phyloP scores from a whole-genome alignment of 2,329 filamentous ascomycete genomes.

The Colletotrichum sublineola region DNA sequence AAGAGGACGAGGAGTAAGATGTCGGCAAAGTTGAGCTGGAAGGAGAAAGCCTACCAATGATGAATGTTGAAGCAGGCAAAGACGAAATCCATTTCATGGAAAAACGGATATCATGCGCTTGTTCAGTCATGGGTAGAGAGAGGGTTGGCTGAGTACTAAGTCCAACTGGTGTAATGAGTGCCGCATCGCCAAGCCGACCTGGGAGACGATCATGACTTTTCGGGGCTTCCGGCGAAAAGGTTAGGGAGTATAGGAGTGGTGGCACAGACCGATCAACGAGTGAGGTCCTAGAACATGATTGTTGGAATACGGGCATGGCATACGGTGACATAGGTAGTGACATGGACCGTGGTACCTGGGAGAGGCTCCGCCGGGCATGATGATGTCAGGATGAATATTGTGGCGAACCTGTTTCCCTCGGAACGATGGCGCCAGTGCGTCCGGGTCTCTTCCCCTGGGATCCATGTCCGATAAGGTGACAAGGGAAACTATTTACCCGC shows the following conservation, averaged over 20 bases:
- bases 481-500: neutral
- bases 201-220: constrained; percentile 20
- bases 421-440: neutral
- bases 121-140: neutral
- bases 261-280: neutral
- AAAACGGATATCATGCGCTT: neutral
- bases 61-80: neutral
- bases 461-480: neutral
- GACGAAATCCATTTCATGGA: neutral
- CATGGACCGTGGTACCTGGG: neutral
- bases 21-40: neutral
- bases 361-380: constrained; percentile 29
- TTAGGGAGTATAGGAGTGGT: neutral
- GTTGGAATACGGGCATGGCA: constrained; percentile 8
- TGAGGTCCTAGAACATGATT: neutral
- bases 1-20: too few relatives aligned
- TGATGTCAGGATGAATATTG: constrained; percentile 40
- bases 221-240: neutral
- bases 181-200: constrained; percentile 16
- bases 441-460: neutral
- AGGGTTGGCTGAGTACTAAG: neutral
- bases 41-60: too few relatives aligned
- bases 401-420: constrained; percentile 13
- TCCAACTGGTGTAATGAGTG: neutral
- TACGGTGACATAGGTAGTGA: neutral